Evolutionary conservation across 371 early-diverging fungal species (phyloP), one percentile per base, ranked within the genome.

Genomic region (Nosema muscidifuracis): DNA sequence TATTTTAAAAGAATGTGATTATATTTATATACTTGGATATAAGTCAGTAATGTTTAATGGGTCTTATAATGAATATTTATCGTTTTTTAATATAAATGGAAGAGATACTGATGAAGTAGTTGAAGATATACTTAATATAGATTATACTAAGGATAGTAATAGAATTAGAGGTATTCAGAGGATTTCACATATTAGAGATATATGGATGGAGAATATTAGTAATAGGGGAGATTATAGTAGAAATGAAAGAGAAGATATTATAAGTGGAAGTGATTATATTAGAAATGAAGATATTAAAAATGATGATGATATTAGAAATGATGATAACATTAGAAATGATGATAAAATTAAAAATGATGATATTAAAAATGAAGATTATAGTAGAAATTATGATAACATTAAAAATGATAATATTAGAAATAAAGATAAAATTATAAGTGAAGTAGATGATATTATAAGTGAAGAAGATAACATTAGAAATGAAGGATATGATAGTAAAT

Each of bases 1-100:
- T 67, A 90, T 93, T 44, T 90, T 89, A 56, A 85, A 87, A n/a
- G 77, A 90, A 67, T 92, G 94, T 84, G 92, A 93, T 81, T 86
- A 87, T 20, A 82, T 93, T 13, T 80, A 93, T 12, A 82, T 95
- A 28, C 82, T 95, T 30, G 87, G 89, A 26, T 75, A 82, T 33
- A 88, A 88, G 6, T 33, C 36, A 0, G 51, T 69, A 22, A 62
- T 73, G 3, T 77, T 69, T 18, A 60, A 76, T 50, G 66, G 82
- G 16, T 55, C 80, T 26, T 55, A 81, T 18, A 67, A 79, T 2
- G 89, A 89, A 71, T 76, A 56, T 31, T 12, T 28, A 30, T 30
- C 28, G 7, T 72, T 67, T 60, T 89, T 89, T 73, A 83, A 84
- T 64, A 75, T 85, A 20, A 73, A 87, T 28, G 89, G 89, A n/a